A percentile compares a stretch with the other conserved stretches of the same genome.
Evolutionary conservation across 805 yeast genomes (phyloP).

Genomic region (Saturnispora kantuleensis): DNA sequence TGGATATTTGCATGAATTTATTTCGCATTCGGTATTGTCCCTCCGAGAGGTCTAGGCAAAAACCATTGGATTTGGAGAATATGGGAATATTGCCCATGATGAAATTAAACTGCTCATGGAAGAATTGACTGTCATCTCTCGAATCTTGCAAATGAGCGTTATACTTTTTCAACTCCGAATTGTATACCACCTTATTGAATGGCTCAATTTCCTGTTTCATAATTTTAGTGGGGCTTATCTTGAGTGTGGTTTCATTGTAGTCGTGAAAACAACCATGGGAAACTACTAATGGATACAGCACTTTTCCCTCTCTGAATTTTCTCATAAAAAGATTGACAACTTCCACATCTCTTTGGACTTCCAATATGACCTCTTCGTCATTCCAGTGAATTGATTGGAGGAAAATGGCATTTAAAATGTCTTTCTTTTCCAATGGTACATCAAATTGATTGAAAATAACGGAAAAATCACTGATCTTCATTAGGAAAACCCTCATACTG

Average conservation of each 20-base stretch:
- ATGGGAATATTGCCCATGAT: constrained; percentile 30
- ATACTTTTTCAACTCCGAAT: constrained; percentile 38
- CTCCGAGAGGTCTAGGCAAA: constrained; percentile 59
- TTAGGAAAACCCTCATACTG: constrained; percentile 16
- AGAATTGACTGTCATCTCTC: constrained; percentile 46
- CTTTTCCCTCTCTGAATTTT: background rate
- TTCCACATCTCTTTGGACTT: constrained; percentile 8
- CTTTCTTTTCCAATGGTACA: background rate
- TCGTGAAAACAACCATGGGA: too few relatives aligned
- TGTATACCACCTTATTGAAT: constrained; percentile 30
- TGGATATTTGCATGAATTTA: constrained; percentile 35
- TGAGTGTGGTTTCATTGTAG: too few relatives aligned
- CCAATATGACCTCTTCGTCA: constrained; percentile 17
- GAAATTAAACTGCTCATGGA: constrained; percentile 37
- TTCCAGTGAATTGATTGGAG: constrained; percentile 6
- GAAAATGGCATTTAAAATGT: constrained; percentile 3
- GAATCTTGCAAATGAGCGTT: constrained; percentile 55
- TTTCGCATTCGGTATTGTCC: constrained; percentile 60
- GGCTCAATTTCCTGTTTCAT: constrained; percentile 23
- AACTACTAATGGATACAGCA: too few relatives aligned
- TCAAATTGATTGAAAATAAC: background rate
- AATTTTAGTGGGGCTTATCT: too few relatives aligned
- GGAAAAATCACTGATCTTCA: constrained; percentile 8
- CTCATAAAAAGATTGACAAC: constrained; percentile 8
- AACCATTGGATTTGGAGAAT: constrained; percentile 21